A percentile compares a stretch with the other conserved stretches of the same genome.
Conservation (phyloP, 2,329 filamentous ascomycete genomes). For the Apiospora kogelbergensis region DNA sequence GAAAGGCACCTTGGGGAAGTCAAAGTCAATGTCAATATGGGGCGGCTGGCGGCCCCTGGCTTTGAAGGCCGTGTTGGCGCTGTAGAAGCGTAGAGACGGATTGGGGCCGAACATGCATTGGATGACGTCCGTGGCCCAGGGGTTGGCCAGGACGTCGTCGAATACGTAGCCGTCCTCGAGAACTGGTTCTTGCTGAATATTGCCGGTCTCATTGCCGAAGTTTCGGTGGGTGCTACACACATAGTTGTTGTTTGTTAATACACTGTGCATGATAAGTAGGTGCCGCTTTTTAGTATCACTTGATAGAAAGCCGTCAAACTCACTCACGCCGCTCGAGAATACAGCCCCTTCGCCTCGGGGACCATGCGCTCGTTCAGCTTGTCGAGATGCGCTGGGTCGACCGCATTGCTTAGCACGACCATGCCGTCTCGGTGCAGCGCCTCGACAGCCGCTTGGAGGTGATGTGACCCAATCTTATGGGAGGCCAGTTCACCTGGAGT, state of each 20-base stretch:
- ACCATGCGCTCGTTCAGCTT: conserved; percentile 34
- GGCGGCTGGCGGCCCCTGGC: conserved; percentile 38
- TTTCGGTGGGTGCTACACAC: conserved; percentile 17
- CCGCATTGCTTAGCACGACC: conserved; percentile 36
- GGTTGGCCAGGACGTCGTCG: conserved; percentile 23
- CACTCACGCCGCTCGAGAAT: conserved; percentile 10
- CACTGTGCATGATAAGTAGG: too few species aligned
- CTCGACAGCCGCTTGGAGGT: conserved; percentile 34
- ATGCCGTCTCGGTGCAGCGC: conserved; percentile 37
- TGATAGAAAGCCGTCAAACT: background rate
- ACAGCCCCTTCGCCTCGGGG: conserved; percentile 32
- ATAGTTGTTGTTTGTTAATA: background rate
- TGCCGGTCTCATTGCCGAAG: conserved; percentile 24
- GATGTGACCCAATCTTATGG: conserved; percentile 21
- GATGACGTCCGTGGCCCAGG: conserved; percentile 34
- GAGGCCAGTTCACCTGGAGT: conserved; percentile 20
- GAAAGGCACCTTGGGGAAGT: conserved; percentile 48
- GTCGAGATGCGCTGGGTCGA: conserved; percentile 34
- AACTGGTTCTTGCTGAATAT: conserved; percentile 23
- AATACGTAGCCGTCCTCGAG: conserved; percentile 21
- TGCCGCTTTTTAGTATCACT: too few species aligned
- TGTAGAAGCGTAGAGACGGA: conserved; percentile 36
- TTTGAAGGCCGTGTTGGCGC: conserved; percentile 39
- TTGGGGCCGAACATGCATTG: conserved; percentile 37
- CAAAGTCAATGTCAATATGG: conserved; percentile 43